Evolutionary conservation across 441 rosid genomes (phyloP).

Genomic region (Mallotus japonicus): DNA sequence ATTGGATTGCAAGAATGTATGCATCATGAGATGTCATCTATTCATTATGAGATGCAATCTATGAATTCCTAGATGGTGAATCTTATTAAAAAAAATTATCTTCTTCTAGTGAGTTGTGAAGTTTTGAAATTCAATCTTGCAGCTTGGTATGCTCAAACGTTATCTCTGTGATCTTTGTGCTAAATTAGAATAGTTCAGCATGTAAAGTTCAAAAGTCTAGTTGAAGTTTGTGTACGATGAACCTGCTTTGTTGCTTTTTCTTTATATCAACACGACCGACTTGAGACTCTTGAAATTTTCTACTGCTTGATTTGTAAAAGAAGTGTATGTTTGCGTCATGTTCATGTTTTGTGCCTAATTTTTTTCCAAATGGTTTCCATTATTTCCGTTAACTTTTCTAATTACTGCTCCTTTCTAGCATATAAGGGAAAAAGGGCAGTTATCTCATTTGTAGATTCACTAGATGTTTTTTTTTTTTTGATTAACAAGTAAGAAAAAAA

Average conservation of each 20-base stretch:
- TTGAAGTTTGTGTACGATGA: not conserved
- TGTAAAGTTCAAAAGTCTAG: not conserved
- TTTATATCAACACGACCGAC: not conserved
- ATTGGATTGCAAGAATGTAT: no score
- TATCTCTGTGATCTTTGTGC: not conserved
- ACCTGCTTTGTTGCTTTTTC: not conserved
- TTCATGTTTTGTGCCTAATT: not conserved
- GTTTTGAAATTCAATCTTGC: not conserved
- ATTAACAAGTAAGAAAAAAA: not conserved
- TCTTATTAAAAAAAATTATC: not conserved
- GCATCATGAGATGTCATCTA: not conserved
- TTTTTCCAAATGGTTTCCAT: not conserved
- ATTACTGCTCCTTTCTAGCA: not conserved
- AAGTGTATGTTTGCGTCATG: not conserved
- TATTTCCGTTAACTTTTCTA: not conserved
- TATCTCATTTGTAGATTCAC: not conserved
- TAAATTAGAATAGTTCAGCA: not conserved
- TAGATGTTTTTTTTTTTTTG: not conserved
- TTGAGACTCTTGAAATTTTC: not conserved
- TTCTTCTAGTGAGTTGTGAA: not conserved
- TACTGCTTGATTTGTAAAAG: not conserved
- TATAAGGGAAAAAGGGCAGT: not conserved
- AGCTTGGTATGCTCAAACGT: not conserved
- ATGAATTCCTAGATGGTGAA: not conserved
- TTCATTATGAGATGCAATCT: not conserved